Base-by-base conservation (phyloP, 1,139 yeast species). In the Maudiozyma humilis region DNA sequence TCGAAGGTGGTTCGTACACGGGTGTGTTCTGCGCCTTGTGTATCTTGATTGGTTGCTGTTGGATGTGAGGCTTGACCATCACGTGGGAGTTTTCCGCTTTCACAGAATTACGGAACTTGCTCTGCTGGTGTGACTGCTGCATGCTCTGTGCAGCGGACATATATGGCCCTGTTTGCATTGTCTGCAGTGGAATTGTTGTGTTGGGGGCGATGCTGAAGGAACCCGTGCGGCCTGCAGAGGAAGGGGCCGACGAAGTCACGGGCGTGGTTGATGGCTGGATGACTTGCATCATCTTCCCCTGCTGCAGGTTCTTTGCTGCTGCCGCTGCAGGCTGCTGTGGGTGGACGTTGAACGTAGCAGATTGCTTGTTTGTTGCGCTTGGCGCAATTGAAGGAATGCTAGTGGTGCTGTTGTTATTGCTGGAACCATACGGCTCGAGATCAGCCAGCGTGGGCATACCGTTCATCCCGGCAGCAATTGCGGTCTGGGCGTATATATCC, bases 1-100 rank as follows among this genome's bases (percentile, higher is more conserved):
- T 29, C 3, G 15, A 12, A 12, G 40, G 34, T 27, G 40, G 40
- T 13, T 37, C 29, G 20, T 37, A 37, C 7, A 37, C 33, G 5
- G 40, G 33, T 1, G 34, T 18, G 5, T 37, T 17, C 17, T 37
- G 33, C 16, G 31, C 40, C 13, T 37, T 29, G 18, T 37, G 40
- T 29, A 37, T 29, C 27, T 35, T 35, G 19, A 34, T 2, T 10
- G 27, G 27, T 23, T 6, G 27, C 27, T 23, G 27, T 6, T n/a
- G n/a, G n/a, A n/a, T n/a, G n/a, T n/a, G n/a, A n/a, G n/a, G n/a
- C n/a, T 10, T 23, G 8, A 23, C 10, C 10, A 23, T 23, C 8
- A 23, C 10, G 27, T 23, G 27, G 17, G 17, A 32, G 15, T 36
- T 31, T 17, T 34, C 37, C 18, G 23, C 20, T 34, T 34, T 34